phyloP scores from a whole-genome alignment of 495 filamentous ascomycete genomes.

The Astrocystis sublimbata region DNA sequence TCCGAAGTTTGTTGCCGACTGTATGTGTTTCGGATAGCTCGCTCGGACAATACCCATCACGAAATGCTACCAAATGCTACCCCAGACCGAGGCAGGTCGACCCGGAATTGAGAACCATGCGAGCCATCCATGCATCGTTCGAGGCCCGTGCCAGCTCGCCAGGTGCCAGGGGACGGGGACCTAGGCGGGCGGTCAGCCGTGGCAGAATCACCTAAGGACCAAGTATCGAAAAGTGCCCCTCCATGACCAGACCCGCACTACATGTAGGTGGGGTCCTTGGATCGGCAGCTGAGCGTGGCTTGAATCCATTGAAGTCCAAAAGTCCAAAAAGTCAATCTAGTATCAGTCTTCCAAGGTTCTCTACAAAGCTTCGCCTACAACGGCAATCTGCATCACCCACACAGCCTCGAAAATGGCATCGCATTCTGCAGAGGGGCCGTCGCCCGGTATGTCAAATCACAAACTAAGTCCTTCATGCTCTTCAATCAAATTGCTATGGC shows the following conservation, averaged over 20 bases:
- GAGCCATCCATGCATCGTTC: no score
- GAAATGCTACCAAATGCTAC: no score
- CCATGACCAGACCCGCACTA: slow-evolving; percentile 12
- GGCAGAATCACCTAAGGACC: slow-evolving; percentile 28
- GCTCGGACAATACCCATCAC: no score
- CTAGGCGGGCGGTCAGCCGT: slow-evolving; percentile 19
- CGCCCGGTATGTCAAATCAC: slow-evolving; percentile 25
- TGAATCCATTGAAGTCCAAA: slow-evolving; percentile 1
- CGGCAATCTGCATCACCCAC: not conserved
- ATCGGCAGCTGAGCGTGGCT: slow-evolving; percentile 6
- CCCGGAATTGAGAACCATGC: no score
- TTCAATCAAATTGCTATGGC: not conserved
- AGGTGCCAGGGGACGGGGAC: no score
- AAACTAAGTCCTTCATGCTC: not conserved
- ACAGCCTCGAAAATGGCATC: slow-evolving; percentile 19
- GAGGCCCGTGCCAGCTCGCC: no score
- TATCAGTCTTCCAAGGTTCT: not conserved
- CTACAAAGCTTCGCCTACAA: not conserved
- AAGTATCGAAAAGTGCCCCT: slow-evolving; percentile 23
- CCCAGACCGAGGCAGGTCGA: no score
- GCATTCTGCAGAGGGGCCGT: slow-evolving; percentile 23
- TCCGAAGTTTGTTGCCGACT: no score
- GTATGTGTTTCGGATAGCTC: no score
- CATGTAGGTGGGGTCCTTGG: not conserved
- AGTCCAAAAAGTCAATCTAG: not conserved